Evolutionary conservation across 768 basidiomycete species (phyloP), one percentile per base, ranked within the genome.

Genomic region (Collybia nuda): DNA sequence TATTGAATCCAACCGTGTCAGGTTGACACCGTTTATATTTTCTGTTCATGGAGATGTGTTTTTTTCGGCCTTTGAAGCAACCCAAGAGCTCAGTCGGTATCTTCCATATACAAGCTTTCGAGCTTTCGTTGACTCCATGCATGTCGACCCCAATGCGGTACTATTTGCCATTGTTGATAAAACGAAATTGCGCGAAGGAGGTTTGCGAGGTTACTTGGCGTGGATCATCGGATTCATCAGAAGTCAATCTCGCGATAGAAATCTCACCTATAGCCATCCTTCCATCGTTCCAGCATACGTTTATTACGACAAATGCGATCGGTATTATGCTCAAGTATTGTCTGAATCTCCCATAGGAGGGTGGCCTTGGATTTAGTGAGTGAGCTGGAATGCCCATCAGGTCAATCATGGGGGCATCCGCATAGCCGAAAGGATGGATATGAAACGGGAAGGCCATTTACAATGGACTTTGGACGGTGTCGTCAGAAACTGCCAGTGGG

Each of bases 381-480:
- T 82, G 0, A 76, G 76, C 44, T 87, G 83, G 78, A 71, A 68
- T 35, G 65, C 81, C 8, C 69, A 78, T 41, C 65, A 69, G 7
- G 47, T 54, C n/a, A 86, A 86, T 56, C 44, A 35, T 4, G 64
- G 67, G 2, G 81, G 81, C 40, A 62, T 81, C 2, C 41, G 54
- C 8, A 65, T 74, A 0, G 85, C 84, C 4, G 83, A 83, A 0
- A n/a, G n/a, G n/a, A n/a, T n/a, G n/a, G n/a, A n/a, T n/a, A 77
- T 86, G 48, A 64, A 59, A 55, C 51, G 60, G 21, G 85, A 87
- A 60, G 79, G 72, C n/a, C n/a, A 68, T 2, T 46, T 70, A 58
- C 55, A 74, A 37, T 85, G 83, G 80, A 66, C 72, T 14, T n/a
- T 70, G 77, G 58, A 64, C 79, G 3, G 50, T 82, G 0, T 47